Conservation (phyloP, 2,329 filamentous ascomycete species). For the Arthrinium puccinioides region DNA sequence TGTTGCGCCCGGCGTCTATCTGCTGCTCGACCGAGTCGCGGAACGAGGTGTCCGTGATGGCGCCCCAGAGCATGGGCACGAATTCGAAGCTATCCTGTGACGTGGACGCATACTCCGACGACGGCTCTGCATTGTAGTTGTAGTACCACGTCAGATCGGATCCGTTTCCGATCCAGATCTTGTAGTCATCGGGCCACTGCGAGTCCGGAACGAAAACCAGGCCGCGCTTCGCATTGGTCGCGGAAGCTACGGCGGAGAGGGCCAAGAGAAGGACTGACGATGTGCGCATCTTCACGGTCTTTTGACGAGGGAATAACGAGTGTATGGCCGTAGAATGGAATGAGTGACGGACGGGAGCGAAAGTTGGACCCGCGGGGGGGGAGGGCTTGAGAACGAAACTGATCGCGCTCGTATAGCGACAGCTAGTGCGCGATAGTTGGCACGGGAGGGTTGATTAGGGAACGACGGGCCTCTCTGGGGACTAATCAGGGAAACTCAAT, state of each 20-base stretch:
- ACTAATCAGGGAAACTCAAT: too few species aligned
- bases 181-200: slow-evolving; percentile 52
- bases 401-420: too few species aligned
- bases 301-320: too few species aligned
- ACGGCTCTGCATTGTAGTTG: slow-evolving; percentile 61
- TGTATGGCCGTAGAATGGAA: too few species aligned
- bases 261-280: background rate
- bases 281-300: background rate
- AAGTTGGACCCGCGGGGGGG: too few species aligned
- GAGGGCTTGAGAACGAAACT: too few species aligned
- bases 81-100: slow-evolving; percentile 58
- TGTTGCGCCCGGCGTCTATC: slow-evolving; percentile 45
- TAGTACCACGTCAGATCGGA: slow-evolving; percentile 76
- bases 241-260: background rate
- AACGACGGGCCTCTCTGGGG: too few species aligned
- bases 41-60: slow-evolving; percentile 51
- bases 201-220: slow-evolving; percentile 59
- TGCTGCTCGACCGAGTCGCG: slow-evolving; percentile 48
- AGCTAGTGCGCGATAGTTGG: too few species aligned
- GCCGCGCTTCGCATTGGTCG: slow-evolving; percentile 52
- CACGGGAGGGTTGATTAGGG: too few species aligned
- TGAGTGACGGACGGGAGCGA: too few species aligned
- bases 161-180: slow-evolving; percentile 50
- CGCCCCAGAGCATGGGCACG: slow-evolving; percentile 76
- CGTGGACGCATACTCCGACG: slow-evolving; percentile 38